Conservation (phyloP, 495 filamentous ascomycete species). For the Lasiosphaeris hirsuta region DNA sequence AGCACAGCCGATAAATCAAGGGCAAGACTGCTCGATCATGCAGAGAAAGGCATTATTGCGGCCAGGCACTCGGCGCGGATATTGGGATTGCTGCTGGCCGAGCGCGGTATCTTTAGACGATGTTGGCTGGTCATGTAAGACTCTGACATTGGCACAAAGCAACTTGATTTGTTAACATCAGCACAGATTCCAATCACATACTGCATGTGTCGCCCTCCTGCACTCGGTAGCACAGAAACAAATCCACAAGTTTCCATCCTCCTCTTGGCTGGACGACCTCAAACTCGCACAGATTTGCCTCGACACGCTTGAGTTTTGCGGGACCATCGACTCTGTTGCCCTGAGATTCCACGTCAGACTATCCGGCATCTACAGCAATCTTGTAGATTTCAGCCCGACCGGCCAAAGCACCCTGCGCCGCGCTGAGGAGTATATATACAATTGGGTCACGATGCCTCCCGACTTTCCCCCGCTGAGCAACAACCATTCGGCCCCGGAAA, state of each 20-base stretch:
- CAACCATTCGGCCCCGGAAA: not conserved
- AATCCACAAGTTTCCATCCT: conserved; percentile 22
- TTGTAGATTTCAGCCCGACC: not conserved
- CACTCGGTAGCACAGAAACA: conserved; percentile 30
- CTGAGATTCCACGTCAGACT: conserved; percentile 20
- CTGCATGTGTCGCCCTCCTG: conserved; percentile 27
- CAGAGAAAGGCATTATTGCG: conserved; percentile 20
- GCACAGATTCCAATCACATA: conserved; percentile 31
- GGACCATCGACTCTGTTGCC: conserved; percentile 21
- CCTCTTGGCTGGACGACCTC: conserved; percentile 23
- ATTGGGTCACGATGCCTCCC: conserved; percentile 20
- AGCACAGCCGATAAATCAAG: not conserved
- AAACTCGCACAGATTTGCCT: conserved; percentile 23
- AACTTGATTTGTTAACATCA: not conserved
- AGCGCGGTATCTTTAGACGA: conserved; percentile 28
- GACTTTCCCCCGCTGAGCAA: conserved; percentile 4
- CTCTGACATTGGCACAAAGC: not conserved
- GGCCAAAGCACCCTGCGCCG: not conserved
- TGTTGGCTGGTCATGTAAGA: conserved; percentile 36
- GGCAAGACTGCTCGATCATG: conserved; percentile 9
- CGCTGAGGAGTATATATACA: conserved; percentile 23
- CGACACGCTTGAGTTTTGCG: conserved; percentile 25
- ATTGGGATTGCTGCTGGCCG: conserved; percentile 21
- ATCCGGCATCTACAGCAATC: conserved; percentile 20
- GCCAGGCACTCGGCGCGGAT: conserved; percentile 29